A percentile compares a stretch with the other conserved stretches of the same genome.
Evolutionary conservation across 2,329 filamentous ascomycete species (phyloP).

Genomic region (Cordyceps farinosa): DNA sequence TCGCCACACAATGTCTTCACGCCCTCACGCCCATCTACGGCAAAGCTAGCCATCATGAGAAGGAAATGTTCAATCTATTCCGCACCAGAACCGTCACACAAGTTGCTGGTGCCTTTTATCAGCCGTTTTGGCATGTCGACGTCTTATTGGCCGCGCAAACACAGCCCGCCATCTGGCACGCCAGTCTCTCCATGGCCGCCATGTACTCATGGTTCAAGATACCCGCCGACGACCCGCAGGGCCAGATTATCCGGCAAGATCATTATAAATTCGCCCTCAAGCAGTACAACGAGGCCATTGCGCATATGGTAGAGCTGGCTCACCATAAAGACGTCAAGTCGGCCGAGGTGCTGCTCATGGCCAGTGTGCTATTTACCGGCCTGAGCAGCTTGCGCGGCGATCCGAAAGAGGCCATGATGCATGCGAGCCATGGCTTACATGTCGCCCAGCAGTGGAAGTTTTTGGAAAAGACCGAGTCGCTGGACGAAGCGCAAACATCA

Average conservation of each 20-base stretch:
- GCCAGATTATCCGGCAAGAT: not conserved
- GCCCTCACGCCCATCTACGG: constrained; percentile 11
- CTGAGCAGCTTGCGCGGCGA: constrained; percentile 16
- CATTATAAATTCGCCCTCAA: constrained; percentile 14
- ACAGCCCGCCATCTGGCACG: constrained; percentile 18
- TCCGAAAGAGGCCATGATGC: constrained; percentile 16
- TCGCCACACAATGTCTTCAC: constrained; percentile 1
- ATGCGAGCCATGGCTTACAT: constrained; percentile 9
- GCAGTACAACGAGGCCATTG: constrained; percentile 16
- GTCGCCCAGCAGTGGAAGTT: constrained; percentile 14
- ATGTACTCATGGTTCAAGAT: constrained; percentile 15
- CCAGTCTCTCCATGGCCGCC: constrained; percentile 15
- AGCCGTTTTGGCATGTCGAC: constrained; percentile 17
- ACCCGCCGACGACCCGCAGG: not conserved
- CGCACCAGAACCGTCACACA: constrained; percentile 15
- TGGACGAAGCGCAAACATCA: no score
- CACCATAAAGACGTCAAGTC: not conserved
- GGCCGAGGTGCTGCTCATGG: constrained; percentile 11
- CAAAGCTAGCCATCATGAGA: not conserved
- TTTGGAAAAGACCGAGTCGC: constrained; percentile 2
- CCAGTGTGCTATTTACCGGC: constrained; percentile 15
- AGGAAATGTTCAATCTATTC: constrained; percentile 16
- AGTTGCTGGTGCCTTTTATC: constrained; percentile 15
- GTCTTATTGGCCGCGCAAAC: constrained; percentile 14
- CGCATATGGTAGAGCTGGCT: constrained; percentile 9